Conservation (phyloP, 495 filamentous ascomycete species). For the Margaritispora aquatica region DNA sequence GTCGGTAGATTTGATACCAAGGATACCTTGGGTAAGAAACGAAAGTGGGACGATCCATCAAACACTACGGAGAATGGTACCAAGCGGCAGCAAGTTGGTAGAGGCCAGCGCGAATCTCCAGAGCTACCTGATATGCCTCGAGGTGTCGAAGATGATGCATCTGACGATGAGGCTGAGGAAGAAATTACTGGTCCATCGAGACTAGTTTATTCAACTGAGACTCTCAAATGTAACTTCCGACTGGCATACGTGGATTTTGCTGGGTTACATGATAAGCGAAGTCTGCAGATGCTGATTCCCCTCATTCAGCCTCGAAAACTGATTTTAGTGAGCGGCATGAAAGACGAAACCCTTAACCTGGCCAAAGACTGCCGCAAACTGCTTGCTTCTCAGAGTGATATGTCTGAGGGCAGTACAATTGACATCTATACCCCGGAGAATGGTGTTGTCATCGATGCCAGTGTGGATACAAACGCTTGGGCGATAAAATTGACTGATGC, state of each 20-base stretch:
- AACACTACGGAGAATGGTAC: conserved; percentile 28
- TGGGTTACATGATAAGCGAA: conserved; percentile 88
- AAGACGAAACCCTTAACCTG: conserved; percentile 67
- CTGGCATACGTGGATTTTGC: conserved; percentile 88
- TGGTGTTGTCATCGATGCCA: conserved; percentile 72
- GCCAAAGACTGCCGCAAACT: conserved; percentile 78
- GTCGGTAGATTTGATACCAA: conserved; percentile 37
- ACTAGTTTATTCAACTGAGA: conserved; percentile 52
- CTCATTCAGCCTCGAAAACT: conserved; percentile 91
- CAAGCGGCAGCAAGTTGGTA: conserved; percentile 36
- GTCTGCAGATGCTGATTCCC: conserved; percentile 88
- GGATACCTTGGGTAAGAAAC: conserved; percentile 80
- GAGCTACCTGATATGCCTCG: conserved; percentile 22
- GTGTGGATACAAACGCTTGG: conserved; percentile 98
- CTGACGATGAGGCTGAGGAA: conserved; percentile 46
- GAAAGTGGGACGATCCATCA: conserved; percentile 78
- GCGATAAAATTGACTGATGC: conserved; percentile 79
- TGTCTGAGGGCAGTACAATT: conserved; percentile 33
- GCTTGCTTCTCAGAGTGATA: conserved; percentile 35
- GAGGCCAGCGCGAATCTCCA: conserved; percentile 5
- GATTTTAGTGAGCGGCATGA: conserved; percentile 75
- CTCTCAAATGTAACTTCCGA: conserved; percentile 59
- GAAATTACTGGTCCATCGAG: conserved; percentile 67
- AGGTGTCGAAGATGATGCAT: conserved; percentile 41
- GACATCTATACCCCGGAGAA: conserved; percentile 76